Percentiles rank a stretch among this genome's conserved stretches.
Conservation (phyloP, 176 grass and related monocot species). For the Oryza rufipogon region DNA sequence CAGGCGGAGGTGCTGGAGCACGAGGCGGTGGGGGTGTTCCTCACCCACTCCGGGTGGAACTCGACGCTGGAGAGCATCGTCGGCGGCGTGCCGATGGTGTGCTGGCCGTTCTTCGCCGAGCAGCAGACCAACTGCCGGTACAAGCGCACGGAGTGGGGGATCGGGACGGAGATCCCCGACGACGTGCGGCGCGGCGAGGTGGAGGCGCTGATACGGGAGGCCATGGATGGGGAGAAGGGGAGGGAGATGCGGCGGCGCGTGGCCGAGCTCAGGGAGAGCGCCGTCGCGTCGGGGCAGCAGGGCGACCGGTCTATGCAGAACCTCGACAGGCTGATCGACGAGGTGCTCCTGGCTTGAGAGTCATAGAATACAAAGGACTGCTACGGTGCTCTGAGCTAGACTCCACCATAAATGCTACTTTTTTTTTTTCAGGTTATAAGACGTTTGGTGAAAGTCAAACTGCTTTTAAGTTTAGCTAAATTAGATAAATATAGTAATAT, state of each 20-base stretch:
- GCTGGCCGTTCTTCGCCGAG: slow-evolving; percentile 43
- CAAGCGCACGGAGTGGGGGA: slow-evolving; percentile 53
- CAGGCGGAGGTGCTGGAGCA: slow-evolving; percentile 64
- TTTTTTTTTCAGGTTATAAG: background rate
- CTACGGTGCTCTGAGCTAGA: too few relatives aligned
- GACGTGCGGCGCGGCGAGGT: slow-evolving; percentile 29
- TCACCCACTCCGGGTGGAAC: slow-evolving; percentile 90
- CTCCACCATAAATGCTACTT: too few relatives aligned
- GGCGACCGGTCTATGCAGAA: slow-evolving; percentile 31
- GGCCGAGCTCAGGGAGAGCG: slow-evolving; percentile 11
- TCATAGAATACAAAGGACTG: too few relatives aligned
- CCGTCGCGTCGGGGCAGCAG: background rate
- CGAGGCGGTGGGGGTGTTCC: slow-evolving; percentile 62
- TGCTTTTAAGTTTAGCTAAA: too few relatives aligned
- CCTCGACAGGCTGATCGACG: slow-evolving; percentile 36
- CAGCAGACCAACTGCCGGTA: slow-evolving; percentile 67
- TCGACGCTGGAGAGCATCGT: slow-evolving; percentile 62
- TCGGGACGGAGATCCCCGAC: slow-evolving; percentile 46
- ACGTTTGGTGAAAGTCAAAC: too few relatives aligned
- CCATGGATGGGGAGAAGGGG: slow-evolving; percentile 44
- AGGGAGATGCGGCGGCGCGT: slow-evolving; percentile 18
- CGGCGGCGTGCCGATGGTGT: slow-evolving; percentile 51
- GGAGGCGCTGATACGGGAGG: slow-evolving; percentile 40
- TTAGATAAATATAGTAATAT: too few relatives aligned
- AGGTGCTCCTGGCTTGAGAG: slow-evolving; percentile 22